Conservation (phyloP, 768 basidiomycete species). For the Tephrocybe sp. region DNA sequence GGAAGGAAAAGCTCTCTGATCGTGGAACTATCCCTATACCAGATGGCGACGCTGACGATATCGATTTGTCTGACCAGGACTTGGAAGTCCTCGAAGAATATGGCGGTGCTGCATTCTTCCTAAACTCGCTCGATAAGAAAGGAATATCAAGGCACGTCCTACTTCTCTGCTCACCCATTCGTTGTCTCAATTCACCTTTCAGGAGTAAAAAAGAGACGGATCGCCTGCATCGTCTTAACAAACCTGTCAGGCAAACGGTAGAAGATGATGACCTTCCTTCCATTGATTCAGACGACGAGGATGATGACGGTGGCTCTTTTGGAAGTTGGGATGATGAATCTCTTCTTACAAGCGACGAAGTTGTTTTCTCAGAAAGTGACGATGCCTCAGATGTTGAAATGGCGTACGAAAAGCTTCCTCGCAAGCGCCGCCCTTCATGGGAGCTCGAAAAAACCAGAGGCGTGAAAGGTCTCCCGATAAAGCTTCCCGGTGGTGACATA, state of each 20-base stretch:
- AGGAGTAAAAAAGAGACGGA: constrained; percentile 88
- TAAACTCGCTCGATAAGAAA: constrained; percentile 69
- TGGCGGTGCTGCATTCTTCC: constrained; percentile 62
- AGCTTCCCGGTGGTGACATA: constrained; percentile 79
- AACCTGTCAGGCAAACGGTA: constrained; percentile 46
- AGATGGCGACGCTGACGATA: constrained; percentile 44
- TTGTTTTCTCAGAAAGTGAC: constrained; percentile 20
- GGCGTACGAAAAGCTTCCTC: constrained; percentile 68
- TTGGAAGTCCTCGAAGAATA: constrained; percentile 66
- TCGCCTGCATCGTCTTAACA: constrained; percentile 65
- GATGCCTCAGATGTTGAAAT: constrained; percentile 68
- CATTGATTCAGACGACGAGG: constrained; percentile 65
- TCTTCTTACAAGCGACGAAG: constrained; percentile 26
- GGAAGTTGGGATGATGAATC: constrained; percentile 31
- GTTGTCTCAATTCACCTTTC: neutral
- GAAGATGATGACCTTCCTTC: constrained; percentile 65
- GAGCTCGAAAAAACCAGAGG: constrained; percentile 47
- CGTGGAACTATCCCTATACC: constrained; percentile 67
- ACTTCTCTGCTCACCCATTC: neutral
- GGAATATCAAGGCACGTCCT: constrained; percentile 74
- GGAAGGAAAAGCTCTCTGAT: constrained; percentile 62
- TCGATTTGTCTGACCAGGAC: constrained; percentile 69
- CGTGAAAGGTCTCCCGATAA: constrained; percentile 78
- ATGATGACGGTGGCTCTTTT: constrained; percentile 39
- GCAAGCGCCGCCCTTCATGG: constrained; percentile 48